phyloP scores from a whole-genome alignment of 805 yeast genomes.

The Cyberlindnera petersonii region DNA sequence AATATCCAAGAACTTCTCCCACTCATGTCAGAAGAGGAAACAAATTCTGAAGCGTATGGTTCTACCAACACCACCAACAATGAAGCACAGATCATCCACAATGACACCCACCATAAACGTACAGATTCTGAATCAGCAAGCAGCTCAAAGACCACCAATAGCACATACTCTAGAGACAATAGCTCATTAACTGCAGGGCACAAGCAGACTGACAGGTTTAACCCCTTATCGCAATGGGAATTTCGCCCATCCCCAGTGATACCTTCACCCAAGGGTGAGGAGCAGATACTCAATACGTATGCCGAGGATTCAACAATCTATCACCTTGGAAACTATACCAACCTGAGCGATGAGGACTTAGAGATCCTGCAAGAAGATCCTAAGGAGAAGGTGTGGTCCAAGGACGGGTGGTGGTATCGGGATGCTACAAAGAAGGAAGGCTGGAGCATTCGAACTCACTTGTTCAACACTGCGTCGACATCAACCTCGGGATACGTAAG shows the following conservation, averaged over 20 bases:
- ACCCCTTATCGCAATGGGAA: background rate
- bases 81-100: too few species aligned
- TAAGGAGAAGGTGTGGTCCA: background rate
- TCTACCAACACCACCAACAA: too few species aligned
- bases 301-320: constrained; percentile 10
- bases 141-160: too few species aligned
- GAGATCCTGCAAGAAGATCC: constrained; percentile 3
- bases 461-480: background rate
- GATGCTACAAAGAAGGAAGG: background rate
- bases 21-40: too few species aligned
- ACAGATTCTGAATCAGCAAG: too few species aligned
- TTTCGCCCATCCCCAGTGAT: background rate
- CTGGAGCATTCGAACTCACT: constrained; percentile 2
- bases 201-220: background rate
- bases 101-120: too few species aligned
- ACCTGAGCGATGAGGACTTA: constrained; percentile 19
- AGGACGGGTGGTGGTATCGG: constrained; percentile 2
- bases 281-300: constrained; percentile 1
- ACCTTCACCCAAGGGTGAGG: background rate
- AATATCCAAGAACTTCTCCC: too few species aligned
- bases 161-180: too few species aligned
- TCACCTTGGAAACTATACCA: constrained; percentile 11
- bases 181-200: too few species aligned
- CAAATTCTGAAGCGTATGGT: too few species aligned
- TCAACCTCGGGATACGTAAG: too few species aligned